These are phyloP conservation scores for Selaginella tamariscina DNA, from an alignment of 75 land plant genomes.

Conservation along the genomic window DNA sequence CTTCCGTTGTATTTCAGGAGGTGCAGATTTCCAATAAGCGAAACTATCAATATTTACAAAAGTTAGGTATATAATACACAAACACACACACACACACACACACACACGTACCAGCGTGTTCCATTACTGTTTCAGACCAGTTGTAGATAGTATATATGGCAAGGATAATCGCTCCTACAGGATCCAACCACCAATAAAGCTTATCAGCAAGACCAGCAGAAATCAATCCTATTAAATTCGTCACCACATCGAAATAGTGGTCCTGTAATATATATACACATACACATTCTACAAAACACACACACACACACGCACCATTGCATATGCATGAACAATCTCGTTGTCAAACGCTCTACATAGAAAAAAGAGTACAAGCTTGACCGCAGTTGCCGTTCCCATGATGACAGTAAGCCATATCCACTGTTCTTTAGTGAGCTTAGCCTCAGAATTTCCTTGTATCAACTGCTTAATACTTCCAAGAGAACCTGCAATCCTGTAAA, in stretches of 20 bases:
- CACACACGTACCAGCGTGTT: conserved; percentile 10
- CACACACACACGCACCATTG: too few species aligned
- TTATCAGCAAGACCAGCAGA: conserved; percentile 18
- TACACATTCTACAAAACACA: too few species aligned
- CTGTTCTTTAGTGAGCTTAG: too few species aligned
- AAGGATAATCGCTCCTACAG: conserved; percentile 18
- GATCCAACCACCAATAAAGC: conserved; percentile 25
- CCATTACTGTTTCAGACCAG: conserved; percentile 14
- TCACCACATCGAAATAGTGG: conserved; percentile 24
- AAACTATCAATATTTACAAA: too few species aligned
- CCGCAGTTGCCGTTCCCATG: conserved; percentile 16
- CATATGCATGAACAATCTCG: conserved; percentile 26
- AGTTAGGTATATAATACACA: too few species aligned
- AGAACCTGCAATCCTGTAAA: too few species aligned
- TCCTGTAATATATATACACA: too few species aligned
- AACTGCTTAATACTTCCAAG: too few species aligned
- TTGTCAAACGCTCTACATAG: conserved; percentile 14
- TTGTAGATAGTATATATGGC: conserved; percentile 20
- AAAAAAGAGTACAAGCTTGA: conserved; percentile 15
- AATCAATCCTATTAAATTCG: conserved; percentile 21
- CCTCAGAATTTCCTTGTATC: too few species aligned
- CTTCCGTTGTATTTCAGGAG: conserved; percentile 16
- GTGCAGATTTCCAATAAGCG: too few species aligned
- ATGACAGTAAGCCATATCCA: conserved; percentile 18
- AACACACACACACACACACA: too few species aligned